Evolutionary conservation across 2,329 filamentous ascomycete genomes (phyloP).

Genomic region (Ploettnerulaceae sp.): DNA sequence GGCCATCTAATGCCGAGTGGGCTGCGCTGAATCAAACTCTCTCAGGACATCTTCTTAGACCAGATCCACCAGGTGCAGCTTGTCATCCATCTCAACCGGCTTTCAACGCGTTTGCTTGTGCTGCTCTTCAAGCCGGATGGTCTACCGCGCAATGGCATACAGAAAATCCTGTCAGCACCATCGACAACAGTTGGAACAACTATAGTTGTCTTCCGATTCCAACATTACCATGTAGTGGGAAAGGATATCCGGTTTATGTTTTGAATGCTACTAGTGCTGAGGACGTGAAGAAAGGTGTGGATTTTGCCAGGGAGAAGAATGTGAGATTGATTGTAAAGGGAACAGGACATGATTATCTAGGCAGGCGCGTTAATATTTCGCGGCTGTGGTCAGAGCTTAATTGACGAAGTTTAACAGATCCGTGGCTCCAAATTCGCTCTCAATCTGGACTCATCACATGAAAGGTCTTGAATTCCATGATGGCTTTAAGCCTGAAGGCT

Average conservation of each 20-base stretch:
- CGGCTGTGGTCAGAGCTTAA: background rate
- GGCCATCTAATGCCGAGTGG: constrained; percentile 47
- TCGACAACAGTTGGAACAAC: constrained; percentile 44
- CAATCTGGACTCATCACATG: constrained; percentile 49
- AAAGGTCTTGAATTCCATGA: constrained; percentile 37
- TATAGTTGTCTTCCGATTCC: constrained; percentile 46
- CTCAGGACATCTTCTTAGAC: constrained; percentile 39
- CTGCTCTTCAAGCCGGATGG: constrained; percentile 32
- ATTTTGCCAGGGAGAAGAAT: constrained; percentile 35
- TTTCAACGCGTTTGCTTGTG: constrained; percentile 35
- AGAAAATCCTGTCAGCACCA: constrained; percentile 36
- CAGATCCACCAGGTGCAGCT: constrained; percentile 42
- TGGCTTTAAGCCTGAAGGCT: constrained; percentile 41
- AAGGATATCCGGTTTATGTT: constrained; percentile 40
- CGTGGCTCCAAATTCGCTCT: constrained; percentile 43
- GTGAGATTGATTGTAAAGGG: constrained; percentile 40
- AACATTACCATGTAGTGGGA: constrained; percentile 35
- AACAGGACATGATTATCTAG: constrained; percentile 41
- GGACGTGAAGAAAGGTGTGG: constrained; percentile 30
- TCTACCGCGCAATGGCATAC: constrained; percentile 37
- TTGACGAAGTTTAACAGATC: constrained; percentile 17
- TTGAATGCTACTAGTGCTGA: constrained; percentile 29
- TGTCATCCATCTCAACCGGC: constrained; percentile 39
- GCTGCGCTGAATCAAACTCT: constrained; percentile 41
- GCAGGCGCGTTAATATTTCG: constrained; percentile 17